Conservation (phyloP, 208 protist genomes). For the Trypanosoma boissoni region DNA sequence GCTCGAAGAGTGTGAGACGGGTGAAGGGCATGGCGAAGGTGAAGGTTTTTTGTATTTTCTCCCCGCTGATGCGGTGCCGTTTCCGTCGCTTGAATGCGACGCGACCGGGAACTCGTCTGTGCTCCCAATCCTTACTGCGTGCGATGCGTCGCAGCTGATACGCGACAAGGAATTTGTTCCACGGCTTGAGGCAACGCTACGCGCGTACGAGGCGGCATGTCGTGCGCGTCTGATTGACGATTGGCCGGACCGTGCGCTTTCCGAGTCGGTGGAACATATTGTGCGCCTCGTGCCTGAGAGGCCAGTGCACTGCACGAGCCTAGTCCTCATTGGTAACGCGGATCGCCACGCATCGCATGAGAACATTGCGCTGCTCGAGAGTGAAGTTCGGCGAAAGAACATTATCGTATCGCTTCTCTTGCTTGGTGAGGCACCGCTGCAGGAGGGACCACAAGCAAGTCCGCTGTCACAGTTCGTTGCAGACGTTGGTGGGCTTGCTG, state of each 20-base stretch:
- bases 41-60: conserved; percentile 29
- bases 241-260: conserved; percentile 62
- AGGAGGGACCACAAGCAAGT: conserved; percentile 54
- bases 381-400: conserved; percentile 74
- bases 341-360: conserved; percentile 36
- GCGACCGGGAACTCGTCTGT: conserved; percentile 12
- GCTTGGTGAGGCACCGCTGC: conserved; percentile 18
- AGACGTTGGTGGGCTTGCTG: conserved; percentile 70
- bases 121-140: conserved; percentile 53
- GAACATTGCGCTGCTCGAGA: conserved; percentile 60
- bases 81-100: conserved; percentile 32
- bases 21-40: not conserved
- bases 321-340: conserved; percentile 69
- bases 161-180: conserved; percentile 46
- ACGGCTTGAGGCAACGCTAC: conserved; percentile 42
- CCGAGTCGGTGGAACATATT: conserved; percentile 64
- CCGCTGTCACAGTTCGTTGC: conserved; percentile 73
- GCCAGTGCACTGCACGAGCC: conserved; percentile 57
- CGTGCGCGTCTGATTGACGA: conserved; percentile 32
- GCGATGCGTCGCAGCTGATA: conserved; percentile 47
- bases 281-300: conserved; percentile 58
- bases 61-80: conserved; percentile 38
- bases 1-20: not conserved
- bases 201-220: conserved; percentile 65
- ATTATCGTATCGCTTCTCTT: conserved; percentile 77